Conservation (phyloP, 73 alveolate species). For the Paramecium sexaurelia region DNA sequence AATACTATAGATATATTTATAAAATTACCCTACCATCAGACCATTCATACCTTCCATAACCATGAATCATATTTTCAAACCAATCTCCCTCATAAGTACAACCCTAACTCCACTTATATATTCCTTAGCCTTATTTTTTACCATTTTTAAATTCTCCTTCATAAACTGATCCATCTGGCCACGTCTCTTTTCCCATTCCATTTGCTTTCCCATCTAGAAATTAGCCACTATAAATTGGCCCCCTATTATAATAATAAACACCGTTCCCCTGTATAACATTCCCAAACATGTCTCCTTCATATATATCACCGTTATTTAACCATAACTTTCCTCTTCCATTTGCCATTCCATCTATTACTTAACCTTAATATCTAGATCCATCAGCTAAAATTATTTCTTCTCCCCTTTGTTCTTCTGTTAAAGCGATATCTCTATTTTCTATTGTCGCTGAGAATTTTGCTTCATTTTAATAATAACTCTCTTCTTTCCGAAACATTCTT, state of each 20-base stretch:
- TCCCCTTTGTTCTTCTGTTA: conserved; percentile 18
- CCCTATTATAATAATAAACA: conserved; percentile 70
- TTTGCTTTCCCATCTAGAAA: neutral
- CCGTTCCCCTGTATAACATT: conserved; percentile 78
- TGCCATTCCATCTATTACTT: conserved; percentile 74
- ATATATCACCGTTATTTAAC: conserved; percentile 76
- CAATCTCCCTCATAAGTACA: conserved; percentile 65
- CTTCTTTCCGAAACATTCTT: neutral
- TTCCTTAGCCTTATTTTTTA: conserved; percentile 76
- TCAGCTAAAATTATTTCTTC: conserved; percentile 55
- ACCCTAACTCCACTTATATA: conserved; percentile 69
- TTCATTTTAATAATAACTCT: neutral
- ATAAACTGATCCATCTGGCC: conserved; percentile 81
- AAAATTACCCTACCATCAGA: conserved; percentile 71
- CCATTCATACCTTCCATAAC: conserved; percentile 76
- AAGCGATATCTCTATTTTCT: neutral
- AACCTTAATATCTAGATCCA: conserved; percentile 82
- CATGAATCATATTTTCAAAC: conserved; percentile 69
- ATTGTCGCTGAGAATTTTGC: neutral
- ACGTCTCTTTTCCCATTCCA: conserved; percentile 76
- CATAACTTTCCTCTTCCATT: conserved; percentile 79
- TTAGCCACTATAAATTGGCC: conserved; percentile 74
- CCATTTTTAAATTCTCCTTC: conserved; percentile 78
- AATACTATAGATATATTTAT: neutral
- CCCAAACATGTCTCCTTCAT: conserved; percentile 73